Evolutionary conservation across 2,329 filamentous ascomycete genomes (phyloP), one percentile per base, ranked within the genome.

Genomic region (Magnaporthiopsis rhizophila): DNA sequence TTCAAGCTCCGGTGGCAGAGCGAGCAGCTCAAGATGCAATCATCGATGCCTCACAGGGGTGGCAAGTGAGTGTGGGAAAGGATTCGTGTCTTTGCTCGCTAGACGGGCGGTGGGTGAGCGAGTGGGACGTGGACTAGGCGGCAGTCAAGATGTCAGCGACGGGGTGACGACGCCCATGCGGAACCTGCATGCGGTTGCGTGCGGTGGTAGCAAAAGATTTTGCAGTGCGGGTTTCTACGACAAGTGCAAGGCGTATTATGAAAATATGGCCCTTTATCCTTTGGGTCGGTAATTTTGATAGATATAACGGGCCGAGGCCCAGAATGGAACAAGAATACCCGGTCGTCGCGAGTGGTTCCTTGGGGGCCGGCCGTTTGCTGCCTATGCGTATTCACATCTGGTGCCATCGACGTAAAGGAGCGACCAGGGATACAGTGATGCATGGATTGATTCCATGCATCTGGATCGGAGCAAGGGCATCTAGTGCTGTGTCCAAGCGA

Each of bases 1-100:
- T 98, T 98, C 83, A 98, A 98, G 82, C 77, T 94, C 72, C 82
- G 93, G 64, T 92, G 84, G 72, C 82, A 85, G 71, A 84, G 80
- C 68, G 84, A 86, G 74, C 80, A 92, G 74, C 81, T 82, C 66
- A 90, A 88, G 75, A 82, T 89, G 83, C 73, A 72, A 64, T 63
- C 62, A n/a, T 61, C 59, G 57, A 57, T 56, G 62, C 62, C 56
- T 45, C 62, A 63, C n/a, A 32, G 62, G 30, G 53, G 32, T 18
- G 56, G 62, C 13, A 58, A 34, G 53, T 58, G 26, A 24, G 45
- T 11, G 45, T 21, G 18, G 45, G 8, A 8, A 50, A n/a, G 15
- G 15, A 12, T 7, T 18, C 38, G 15, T 45, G 38, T 45, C 38
- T 45, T 18, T 18, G 38, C 38, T 45, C 38, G 38, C 36, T 38